Evolutionary conservation across 495 filamentous ascomycete species (phyloP).

Genomic region (Aspergillus hancockii): DNA sequence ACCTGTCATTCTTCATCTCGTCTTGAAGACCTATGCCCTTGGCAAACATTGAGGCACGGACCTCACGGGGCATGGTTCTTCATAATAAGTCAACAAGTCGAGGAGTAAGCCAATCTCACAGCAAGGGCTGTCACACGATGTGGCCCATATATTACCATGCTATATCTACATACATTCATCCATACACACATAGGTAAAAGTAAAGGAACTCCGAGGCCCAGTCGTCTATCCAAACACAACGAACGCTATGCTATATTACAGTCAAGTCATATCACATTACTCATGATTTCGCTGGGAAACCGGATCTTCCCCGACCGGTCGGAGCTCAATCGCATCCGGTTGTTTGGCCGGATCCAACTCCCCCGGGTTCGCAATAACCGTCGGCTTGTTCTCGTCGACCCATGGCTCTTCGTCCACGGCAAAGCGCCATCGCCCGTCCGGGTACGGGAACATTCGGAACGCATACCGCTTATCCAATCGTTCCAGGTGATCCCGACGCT

Average conservation of each 20-base stretch:
- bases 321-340: slow-evolving; percentile 19
- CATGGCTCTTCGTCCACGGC: slow-evolving; percentile 39
- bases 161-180: not conserved
- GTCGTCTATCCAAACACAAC: not conserved
- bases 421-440: slow-evolving; percentile 37
- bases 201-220: not conserved
- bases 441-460: slow-evolving; percentile 38
- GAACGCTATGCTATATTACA: slow-evolving; percentile 6
- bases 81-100: not conserved
- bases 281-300: slow-evolving; percentile 2
- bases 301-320: not conserved
- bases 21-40: too few relatives aligned
- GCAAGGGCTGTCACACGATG: not conserved
- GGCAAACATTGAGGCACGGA: too few relatives aligned
- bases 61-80: too few relatives aligned
- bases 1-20: too few relatives aligned
- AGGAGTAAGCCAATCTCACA: not conserved
- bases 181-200: not conserved
- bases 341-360: slow-evolving; percentile 9
- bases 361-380: not conserved
- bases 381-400: slow-evolving; percentile 7
- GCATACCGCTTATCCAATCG: slow-evolving; percentile 36
- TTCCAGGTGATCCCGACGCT: slow-evolving; percentile 33
- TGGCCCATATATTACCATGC: not conserved
- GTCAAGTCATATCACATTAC: slow-evolving; percentile 7